A percentile compares a stretch with the other conserved stretches of the same genome.
Evolutionary conservation across 345 rosid genomes (phyloP).

Genomic region (Hibiscus syriacus): DNA sequence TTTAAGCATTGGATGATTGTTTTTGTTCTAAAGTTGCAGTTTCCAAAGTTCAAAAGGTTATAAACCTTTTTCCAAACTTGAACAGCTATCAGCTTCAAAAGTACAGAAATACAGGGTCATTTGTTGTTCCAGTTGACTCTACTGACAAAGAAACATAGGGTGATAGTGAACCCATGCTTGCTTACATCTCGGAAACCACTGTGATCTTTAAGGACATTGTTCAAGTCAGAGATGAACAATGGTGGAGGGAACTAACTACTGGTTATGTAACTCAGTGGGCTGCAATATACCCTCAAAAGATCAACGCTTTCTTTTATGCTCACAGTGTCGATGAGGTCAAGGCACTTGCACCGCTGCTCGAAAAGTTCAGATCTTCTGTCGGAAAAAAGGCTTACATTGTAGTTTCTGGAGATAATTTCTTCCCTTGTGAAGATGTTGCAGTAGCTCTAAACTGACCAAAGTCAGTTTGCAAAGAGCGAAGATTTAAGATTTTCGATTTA

Average conservation of each 20-base stretch:
- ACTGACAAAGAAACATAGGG: slow-evolving; percentile 94
- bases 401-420: slow-evolving; percentile 75
- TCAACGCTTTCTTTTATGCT: slow-evolving; percentile 83
- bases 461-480: slow-evolving; percentile 65
- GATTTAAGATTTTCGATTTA: slow-evolving; percentile 87
- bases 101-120: slow-evolving; percentile 82
- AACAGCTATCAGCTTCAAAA: slow-evolving; percentile 97
- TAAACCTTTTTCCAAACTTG: no score
- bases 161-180: slow-evolving; percentile 93
- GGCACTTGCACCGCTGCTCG: slow-evolving; percentile 69
- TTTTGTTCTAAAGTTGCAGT: no score
- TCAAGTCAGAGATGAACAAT: slow-evolving; percentile 88
- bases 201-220: slow-evolving; percentile 92
- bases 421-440: slow-evolving; percentile 81
- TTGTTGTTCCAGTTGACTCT: slow-evolving; percentile 86
- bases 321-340: slow-evolving; percentile 72
- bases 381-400: slow-evolving; percentile 88
- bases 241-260: slow-evolving; percentile 87
- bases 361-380: slow-evolving; percentile 68
- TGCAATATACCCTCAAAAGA: slow-evolving; percentile 92
- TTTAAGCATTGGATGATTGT: no score
- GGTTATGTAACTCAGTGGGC: slow-evolving; percentile 98
- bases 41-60: no score
- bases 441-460: slow-evolving; percentile 68
- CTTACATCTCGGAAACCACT: slow-evolving; percentile 90